Conservation (phyloP, 768 basidiomycete species). For the Chalciporus sphaerocephalus region DNA sequence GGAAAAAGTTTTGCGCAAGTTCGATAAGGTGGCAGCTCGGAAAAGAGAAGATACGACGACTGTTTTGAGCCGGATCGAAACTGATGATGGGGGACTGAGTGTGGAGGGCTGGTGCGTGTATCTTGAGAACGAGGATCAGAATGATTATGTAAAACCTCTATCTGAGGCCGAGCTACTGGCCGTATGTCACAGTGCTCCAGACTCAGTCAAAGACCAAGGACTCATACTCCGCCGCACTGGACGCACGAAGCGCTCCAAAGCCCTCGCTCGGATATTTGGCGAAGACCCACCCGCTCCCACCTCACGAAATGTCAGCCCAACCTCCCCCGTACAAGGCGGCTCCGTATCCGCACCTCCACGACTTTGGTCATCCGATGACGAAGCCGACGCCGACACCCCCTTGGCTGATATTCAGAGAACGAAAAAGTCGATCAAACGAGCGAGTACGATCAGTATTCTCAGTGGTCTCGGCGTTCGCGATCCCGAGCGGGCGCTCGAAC, state of each 20-base stretch:
- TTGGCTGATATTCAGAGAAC: constrained; percentile 27
- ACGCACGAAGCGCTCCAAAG: constrained; percentile 38
- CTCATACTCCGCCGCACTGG: constrained; percentile 64
- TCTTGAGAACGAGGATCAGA: constrained; percentile 54
- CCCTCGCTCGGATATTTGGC: constrained; percentile 45
- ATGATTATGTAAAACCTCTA: constrained; percentile 57
- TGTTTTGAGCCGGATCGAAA: constrained; percentile 53
- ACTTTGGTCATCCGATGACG: constrained; percentile 30
- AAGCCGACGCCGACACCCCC: constrained; percentile 33
- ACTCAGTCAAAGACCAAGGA: constrained; percentile 75
- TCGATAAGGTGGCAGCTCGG: constrained; percentile 56
- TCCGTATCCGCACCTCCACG: constrained; percentile 13
- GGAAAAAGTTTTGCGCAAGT: constrained; percentile 86
- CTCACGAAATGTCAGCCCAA: constrained; percentile 33
- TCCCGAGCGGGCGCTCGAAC: constrained; percentile 61
- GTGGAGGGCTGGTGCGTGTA: constrained; percentile 91
- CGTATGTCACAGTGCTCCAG: constrained; percentile 77
- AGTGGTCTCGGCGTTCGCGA: constrained; percentile 89
- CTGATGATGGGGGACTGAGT: constrained; percentile 67
- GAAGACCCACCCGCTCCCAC: constrained; percentile 35
- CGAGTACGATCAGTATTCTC: constrained; percentile 91
- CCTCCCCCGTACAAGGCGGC: constrained; percentile 23
- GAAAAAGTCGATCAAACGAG: constrained; percentile 57
- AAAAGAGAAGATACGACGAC: constrained; percentile 41
- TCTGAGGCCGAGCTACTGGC: constrained; percentile 77